Base-by-base conservation (phyloP, 208 protist genomes). In the Leptomonas pyrrhocoris region DNA sequence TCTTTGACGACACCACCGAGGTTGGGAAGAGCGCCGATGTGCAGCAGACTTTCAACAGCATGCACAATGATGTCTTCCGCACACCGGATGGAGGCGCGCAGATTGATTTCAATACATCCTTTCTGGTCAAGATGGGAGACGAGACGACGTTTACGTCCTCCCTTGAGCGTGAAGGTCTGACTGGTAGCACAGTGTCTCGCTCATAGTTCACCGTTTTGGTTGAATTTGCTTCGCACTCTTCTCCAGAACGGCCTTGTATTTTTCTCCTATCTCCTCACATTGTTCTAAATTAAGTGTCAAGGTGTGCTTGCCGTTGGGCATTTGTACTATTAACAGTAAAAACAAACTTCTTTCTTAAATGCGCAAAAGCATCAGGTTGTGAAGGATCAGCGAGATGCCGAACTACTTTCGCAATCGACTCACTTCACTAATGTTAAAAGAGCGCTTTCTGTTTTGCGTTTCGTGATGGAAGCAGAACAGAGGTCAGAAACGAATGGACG, bases 41-140 rank as follows among this genome's bases (percentile, higher is more conserved):
- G 4, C 63, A 71, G 36, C 38, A 79, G n/a, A 40, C 25, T 11
- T 74, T 74, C 34, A 71, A 73, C 40, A 53, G 58, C 8, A 68
- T 77, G 63, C 75, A 76, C 58, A 49, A 69, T 27, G 65, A 70
- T 23, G 28, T 75, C 5, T 81, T 81, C 45, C 69, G 68, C 40
- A 61, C 54, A 5, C 5, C 50, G 2, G 45, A 66, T 48, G 64
- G 63, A 2, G 66, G 51, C 27, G 43, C 58, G 43, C 46, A 71
- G 38, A 36, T 78, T 12, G 74, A 84, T 59, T 89, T 90, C 62
- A 66, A 84, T 23, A 81, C 82, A 4, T 92, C 89, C 6, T 94
- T 94, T 75, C 43, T 86, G 40, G 87, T 94, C 25, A 91, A 91
- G 63, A 94, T 94, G 89, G 80, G 83, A 55, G 85, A 89, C 40